Conservation (phyloP, 495 filamentous ascomycete genomes). For the Xylaria bambusicola region DNA sequence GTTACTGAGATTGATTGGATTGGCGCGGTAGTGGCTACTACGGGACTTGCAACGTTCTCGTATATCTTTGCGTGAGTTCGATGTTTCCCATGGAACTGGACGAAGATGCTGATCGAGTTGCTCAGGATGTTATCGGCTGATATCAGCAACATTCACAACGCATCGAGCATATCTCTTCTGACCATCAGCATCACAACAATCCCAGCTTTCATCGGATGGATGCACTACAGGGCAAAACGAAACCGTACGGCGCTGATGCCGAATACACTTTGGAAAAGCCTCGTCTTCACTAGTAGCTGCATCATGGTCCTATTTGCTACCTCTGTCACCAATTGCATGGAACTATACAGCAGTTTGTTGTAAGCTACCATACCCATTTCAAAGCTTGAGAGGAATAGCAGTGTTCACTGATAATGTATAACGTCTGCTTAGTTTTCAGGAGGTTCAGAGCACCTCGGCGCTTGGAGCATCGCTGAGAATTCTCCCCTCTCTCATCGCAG, state of each 20-base stretch:
- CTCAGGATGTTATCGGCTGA: slow-evolving; percentile 30
- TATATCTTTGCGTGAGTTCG: slow-evolving; percentile 42
- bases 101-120: neutral
- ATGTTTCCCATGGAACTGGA: neutral
- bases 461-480: slow-evolving; percentile 55
- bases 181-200: slow-evolving; percentile 14
- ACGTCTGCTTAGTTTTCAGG: slow-evolving; percentile 54
- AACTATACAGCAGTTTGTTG: too few species aligned
- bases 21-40: slow-evolving; percentile 43
- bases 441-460: slow-evolving; percentile 44
- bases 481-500: slow-evolving; percentile 57
- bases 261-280: slow-evolving; percentile 49
- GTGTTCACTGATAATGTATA: slow-evolving; percentile 24
- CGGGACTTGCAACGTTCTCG: slow-evolving; percentile 47
- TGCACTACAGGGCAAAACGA: slow-evolving; percentile 45
- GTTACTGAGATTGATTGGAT: slow-evolving; percentile 53
- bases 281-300: slow-evolving; percentile 51
- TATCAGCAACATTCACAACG: slow-evolving; percentile 38
- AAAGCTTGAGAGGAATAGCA: slow-evolving; percentile 50
- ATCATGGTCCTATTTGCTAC: slow-evolving; percentile 50
- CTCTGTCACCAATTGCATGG: too few species aligned
- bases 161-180: slow-evolving; percentile 43
- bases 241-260: slow-evolving; percentile 47
- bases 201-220: slow-evolving; percentile 46
- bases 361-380: slow-evolving; percentile 43